phyloP scores from a whole-genome alignment of 768 basidiomycete genomes.

The Pisolithus tinctorius region DNA sequence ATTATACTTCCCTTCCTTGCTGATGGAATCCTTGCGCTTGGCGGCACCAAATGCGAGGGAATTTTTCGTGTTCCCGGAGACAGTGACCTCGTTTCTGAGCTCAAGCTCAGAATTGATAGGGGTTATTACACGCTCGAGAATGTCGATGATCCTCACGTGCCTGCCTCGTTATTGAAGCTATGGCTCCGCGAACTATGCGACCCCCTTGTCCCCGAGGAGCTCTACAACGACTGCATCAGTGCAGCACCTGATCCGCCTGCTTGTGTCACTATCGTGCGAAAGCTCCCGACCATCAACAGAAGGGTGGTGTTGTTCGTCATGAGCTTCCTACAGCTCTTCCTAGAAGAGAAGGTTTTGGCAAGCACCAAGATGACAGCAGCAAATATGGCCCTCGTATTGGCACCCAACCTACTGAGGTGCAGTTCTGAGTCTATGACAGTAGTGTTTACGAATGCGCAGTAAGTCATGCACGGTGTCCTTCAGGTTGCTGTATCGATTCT shows the following conservation, averaged over 20 bases:
- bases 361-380: slow-evolving; percentile 86
- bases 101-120: slow-evolving; percentile 85
- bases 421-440: slow-evolving; percentile 82
- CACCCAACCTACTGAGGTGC: slow-evolving; percentile 84
- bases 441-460: slow-evolving; percentile 91
- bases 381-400: slow-evolving; percentile 87
- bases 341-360: slow-evolving; percentile 65
- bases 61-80: slow-evolving; percentile 94
- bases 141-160: slow-evolving; percentile 85
- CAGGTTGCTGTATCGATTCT: slow-evolving; percentile 1
- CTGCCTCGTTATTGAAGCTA: slow-evolving; percentile 84
- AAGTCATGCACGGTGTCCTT: slow-evolving; percentile 27
- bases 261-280: slow-evolving; percentile 67
- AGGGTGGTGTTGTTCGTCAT: slow-evolving; percentile 83
- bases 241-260: slow-evolving; percentile 58
- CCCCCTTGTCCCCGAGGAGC: slow-evolving; percentile 84
- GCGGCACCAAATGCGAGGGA: slow-evolving; percentile 79
- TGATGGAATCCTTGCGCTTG: slow-evolving; percentile 84
- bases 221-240: slow-evolving; percentile 87
- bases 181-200: slow-evolving; percentile 91
- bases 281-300: slow-evolving; percentile 80
- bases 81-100: slow-evolving; percentile 76
- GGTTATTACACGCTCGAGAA: slow-evolving; percentile 88
- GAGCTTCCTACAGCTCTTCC: slow-evolving; percentile 86
- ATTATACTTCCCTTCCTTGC: slow-evolving; percentile 93